phyloP scores from a whole-genome alignment of 768 basidiomycete genomes.

The Lentinula sp. region DNA sequence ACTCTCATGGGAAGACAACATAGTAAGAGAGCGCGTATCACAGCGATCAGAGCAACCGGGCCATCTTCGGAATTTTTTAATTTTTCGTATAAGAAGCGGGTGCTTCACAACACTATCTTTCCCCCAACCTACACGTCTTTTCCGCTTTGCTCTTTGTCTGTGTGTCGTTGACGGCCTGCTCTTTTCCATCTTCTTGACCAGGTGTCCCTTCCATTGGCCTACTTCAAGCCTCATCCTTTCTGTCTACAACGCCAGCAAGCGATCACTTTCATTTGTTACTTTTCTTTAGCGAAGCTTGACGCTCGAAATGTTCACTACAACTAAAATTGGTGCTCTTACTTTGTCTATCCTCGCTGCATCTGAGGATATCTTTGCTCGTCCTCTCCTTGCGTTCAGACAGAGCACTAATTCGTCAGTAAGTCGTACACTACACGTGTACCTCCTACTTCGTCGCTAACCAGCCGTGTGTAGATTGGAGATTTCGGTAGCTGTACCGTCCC shows the following conservation, averaged over 20 bases:
- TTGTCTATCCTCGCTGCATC: conserved; percentile 14
- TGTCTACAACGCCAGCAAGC: conserved; percentile 8
- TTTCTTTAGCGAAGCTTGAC: conserved; percentile 10
- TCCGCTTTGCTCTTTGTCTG: conserved; percentile 11
- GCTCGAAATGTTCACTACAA: conserved; percentile 16
- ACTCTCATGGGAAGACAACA: not conserved
- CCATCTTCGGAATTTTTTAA: not conserved
- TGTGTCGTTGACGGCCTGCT: conserved; percentile 40
- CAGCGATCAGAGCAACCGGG: conserved; percentile 1
- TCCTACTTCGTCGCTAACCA: not conserved
- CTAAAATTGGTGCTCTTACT: conserved; percentile 13
- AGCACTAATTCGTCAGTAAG: not conserved
- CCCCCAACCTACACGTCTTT: conserved; percentile 7
- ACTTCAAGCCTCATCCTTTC: conserved; percentile 12
- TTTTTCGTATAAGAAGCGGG: not conserved
- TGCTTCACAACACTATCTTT: not conserved
- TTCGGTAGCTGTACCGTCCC: conserved; percentile 54
- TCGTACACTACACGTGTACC: not conserved
- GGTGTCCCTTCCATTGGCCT: conserved; percentile 27
- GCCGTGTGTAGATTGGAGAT: conserved; percentile 13
- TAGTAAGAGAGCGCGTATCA: too few species aligned
- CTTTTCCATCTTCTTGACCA: conserved; percentile 33
- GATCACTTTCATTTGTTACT: conserved; percentile 16
- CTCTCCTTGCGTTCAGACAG: not conserved
- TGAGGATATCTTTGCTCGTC: conserved; percentile 27